Conservation (phyloP, 805 yeast species). For the Diddensiella transvaalensis region DNA sequence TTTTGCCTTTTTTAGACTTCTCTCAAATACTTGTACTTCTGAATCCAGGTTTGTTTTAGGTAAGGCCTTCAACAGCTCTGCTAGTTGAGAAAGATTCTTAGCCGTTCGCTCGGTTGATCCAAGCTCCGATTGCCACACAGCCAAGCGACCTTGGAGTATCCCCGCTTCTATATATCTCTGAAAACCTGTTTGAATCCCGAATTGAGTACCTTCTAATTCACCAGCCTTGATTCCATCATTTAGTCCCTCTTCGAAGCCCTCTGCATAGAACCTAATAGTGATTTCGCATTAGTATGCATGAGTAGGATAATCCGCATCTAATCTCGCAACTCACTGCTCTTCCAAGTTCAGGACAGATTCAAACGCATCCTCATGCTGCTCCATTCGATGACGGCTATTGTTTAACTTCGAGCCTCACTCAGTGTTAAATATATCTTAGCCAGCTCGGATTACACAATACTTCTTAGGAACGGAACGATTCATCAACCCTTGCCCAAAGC, state of each 20-base stretch:
- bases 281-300: constrained; percentile 14
- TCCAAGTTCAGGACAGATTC: constrained; percentile 61
- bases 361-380: constrained; percentile 26
- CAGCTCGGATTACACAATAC: no score
- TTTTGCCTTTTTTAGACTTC: constrained; percentile 48
- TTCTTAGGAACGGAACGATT: no score
- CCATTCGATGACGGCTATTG: background rate
- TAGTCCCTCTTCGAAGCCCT: constrained; percentile 72
- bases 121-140: constrained; percentile 28
- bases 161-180: constrained; percentile 57
- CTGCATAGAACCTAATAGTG: constrained; percentile 54
- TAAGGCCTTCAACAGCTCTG: constrained; percentile 30
- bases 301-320: background rate
- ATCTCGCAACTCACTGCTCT: constrained; percentile 36
- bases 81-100: constrained; percentile 18
- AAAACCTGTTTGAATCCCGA: constrained; percentile 53
- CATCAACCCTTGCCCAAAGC: no score
- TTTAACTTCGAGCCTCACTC: no score
- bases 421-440: no score
- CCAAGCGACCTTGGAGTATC: constrained; percentile 52
- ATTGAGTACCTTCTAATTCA: constrained; percentile 72
- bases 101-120: background rate
- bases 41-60: constrained; percentile 48
- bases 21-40: constrained; percentile 55
- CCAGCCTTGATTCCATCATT: constrained; percentile 58